Base-by-base conservation (phyloP, 805 yeast species). In the Monosporozyma siamensis region DNA sequence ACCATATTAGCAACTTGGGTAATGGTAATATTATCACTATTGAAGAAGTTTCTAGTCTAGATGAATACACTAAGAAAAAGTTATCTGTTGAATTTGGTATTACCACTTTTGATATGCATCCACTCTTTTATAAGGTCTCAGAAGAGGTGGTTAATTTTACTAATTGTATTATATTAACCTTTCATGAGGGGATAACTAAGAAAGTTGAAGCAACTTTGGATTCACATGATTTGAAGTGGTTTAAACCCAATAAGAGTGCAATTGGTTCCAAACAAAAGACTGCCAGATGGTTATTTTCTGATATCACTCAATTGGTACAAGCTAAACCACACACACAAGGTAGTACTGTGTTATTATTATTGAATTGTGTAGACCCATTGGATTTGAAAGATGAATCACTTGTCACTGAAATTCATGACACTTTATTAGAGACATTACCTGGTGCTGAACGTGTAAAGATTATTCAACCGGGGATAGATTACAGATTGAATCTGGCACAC, bases 281-380 rank as follows among this genome's bases (percentile, higher is more conserved):
- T 4, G 40, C 48, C 6, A 48, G 49, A 22, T 44, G 58, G 21
- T 48, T 69, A 35, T 65, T 64, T 45, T 62, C 59, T 30, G 63
- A 67, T 3, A 56, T 73, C 18, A 59, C 62, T 30, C 54, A 61
- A 8, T 14, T 40, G 12, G 21, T 21, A 4, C 55, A 71, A 41
- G 73, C 64, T 4, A 55, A 55, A 4, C 49, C 47, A 7, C 31
- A 9, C 14, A 20, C 27, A 10, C n/a, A 41, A 11, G 54, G 53
- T 30, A 59, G 78, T 0, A 69, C 58, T 12, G 86, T 83, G 1
- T 55, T 89, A 6, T 77, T 82, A 43, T 61, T 88, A 4, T 58
- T 84, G 29, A 89, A 88, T 54, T 65, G 77, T 37, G 70, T 85
- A 1, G 72, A 81, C 2, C 72, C 80, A 1, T 76, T 77, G 27